phyloP scores from a whole-genome alignment of 2,329 filamentous ascomycete species.

The Bipolaris victoriae region DNA sequence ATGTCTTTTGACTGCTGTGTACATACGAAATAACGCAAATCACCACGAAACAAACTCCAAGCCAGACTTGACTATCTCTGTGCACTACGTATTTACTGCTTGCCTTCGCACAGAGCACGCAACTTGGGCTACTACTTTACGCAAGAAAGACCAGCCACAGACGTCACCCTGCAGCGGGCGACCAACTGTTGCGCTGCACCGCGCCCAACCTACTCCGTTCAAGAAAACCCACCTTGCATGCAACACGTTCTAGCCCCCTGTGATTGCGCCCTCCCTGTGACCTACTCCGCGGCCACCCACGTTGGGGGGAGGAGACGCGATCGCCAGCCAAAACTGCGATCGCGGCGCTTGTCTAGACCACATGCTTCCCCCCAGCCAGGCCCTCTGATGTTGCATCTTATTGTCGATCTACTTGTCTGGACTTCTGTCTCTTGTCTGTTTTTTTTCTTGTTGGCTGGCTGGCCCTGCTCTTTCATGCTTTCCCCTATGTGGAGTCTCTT shows the following conservation, averaged over 20 bases:
- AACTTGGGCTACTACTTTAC: too few species aligned
- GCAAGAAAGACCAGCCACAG: not conserved
- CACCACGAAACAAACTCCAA: not conserved
- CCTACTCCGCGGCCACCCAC: not conserved
- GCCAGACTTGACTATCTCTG: too few species aligned
- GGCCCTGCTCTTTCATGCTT: too few species aligned
- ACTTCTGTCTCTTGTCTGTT: not conserved
- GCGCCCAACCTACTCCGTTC: not conserved
- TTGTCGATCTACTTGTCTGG: not conserved
- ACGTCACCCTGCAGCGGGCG: conserved; percentile 8
- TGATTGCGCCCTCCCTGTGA: not conserved
- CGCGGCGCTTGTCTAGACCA: not conserved
- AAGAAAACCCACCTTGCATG: not conserved
- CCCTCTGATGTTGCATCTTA: not conserved
- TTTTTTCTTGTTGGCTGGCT: not conserved
- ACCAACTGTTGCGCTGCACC: conserved; percentile 10
- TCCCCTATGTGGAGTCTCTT: too few species aligned
- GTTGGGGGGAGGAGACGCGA: not conserved
- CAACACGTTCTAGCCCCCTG: not conserved
- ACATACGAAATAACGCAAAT: too few species aligned
- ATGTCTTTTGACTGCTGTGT: too few species aligned
- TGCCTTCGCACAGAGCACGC: too few species aligned
- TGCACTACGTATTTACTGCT: too few species aligned
- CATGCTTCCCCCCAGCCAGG: not conserved
- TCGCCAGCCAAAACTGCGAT: conserved; percentile 1